phyloP scores from a whole-genome alignment of 176 grass and related monocot species.

The Triticum turgidum region DNA sequence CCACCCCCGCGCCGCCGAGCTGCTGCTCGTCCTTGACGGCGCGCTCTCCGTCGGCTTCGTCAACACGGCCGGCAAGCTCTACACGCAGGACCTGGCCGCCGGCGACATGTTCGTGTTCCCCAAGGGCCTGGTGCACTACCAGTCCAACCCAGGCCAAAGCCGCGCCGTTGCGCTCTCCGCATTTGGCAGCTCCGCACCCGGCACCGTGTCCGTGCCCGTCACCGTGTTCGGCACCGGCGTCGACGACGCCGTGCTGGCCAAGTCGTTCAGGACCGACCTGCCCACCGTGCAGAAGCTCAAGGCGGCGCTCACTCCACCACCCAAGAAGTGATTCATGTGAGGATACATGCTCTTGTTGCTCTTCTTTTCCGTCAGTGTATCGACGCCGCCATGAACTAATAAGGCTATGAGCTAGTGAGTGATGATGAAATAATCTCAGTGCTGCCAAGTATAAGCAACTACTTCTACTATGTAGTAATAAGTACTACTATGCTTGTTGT shows the following conservation, averaged over 20 bases:
- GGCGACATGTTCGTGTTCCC: not conserved
- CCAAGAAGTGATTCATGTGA: not conserved
- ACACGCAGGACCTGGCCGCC: not conserved
- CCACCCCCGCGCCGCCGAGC: slow-evolving; percentile 7
- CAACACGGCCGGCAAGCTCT: not conserved
- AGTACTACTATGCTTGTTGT: too few species aligned
- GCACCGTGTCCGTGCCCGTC: not conserved
- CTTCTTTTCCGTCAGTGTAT: too few species aligned
- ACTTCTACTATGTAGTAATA: too few species aligned
- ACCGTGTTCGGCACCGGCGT: not conserved
- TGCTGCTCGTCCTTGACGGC: slow-evolving; percentile 24
- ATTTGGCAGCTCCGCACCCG: slow-evolving; percentile 29
- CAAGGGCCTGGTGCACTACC: slow-evolving; percentile 50
- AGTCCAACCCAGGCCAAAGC: slow-evolving; percentile 12
- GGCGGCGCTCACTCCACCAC: not conserved
- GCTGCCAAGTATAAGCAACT: too few species aligned
- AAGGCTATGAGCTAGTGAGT: too few species aligned
- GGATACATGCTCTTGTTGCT: too few species aligned
- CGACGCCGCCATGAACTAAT: too few species aligned
- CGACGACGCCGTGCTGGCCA: not conserved
- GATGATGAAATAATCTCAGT: too few species aligned
- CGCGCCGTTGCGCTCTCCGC: slow-evolving; percentile 22
- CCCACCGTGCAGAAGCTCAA: not conserved
- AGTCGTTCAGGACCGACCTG: not conserved
- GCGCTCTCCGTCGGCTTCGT: slow-evolving; percentile 3